phyloP scores from a whole-genome alignment of 495 filamentous ascomycete genomes.

The Tirmania nivea region DNA sequence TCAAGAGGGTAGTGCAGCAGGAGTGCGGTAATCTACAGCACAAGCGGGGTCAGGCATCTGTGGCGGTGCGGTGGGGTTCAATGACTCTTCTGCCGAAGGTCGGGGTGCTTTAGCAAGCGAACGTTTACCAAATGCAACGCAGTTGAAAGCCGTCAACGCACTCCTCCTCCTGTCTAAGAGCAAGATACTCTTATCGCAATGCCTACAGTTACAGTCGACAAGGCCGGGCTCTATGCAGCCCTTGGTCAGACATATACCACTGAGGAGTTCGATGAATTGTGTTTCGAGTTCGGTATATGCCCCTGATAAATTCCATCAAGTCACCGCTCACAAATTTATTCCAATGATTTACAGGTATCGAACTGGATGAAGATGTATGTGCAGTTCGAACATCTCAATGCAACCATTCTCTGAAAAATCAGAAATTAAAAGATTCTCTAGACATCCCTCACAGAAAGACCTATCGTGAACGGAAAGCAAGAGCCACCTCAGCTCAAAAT shows the following conservation, averaged over 20 bases:
- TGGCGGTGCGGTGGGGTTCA: too few species aligned
- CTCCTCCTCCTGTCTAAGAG: background rate
- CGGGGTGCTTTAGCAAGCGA: too few species aligned
- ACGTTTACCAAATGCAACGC: too few species aligned
- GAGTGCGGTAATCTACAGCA: too few species aligned
- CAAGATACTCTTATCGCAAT: constrained; percentile 27
- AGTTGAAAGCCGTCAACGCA: too few species aligned
- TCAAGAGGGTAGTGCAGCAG: too few species aligned
- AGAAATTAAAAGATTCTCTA: background rate
- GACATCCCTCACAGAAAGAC: constrained; percentile 50
- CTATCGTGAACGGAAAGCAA: constrained; percentile 53
- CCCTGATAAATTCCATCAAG: background rate
- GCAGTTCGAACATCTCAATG: background rate
- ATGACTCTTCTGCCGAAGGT: too few species aligned
- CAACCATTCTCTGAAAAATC: background rate
- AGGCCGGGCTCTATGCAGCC: constrained; percentile 80
- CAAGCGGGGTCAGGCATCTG: too few species aligned
- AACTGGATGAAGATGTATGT: constrained; percentile 78
- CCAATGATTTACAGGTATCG: constrained; percentile 38
- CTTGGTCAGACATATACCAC: constrained; percentile 82
- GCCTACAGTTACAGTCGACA: constrained; percentile 91
- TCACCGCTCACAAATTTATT: constrained; percentile 18
- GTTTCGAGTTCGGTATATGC: constrained; percentile 79
- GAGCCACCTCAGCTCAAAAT: constrained; percentile 90
- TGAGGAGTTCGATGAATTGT: constrained; percentile 87